Percentiles rank a stretch among this genome's conserved stretches.
phyloP scores from a whole-genome alignment of 1,284 basidiomycete species.

The Lignosus rhinocerotis region DNA sequence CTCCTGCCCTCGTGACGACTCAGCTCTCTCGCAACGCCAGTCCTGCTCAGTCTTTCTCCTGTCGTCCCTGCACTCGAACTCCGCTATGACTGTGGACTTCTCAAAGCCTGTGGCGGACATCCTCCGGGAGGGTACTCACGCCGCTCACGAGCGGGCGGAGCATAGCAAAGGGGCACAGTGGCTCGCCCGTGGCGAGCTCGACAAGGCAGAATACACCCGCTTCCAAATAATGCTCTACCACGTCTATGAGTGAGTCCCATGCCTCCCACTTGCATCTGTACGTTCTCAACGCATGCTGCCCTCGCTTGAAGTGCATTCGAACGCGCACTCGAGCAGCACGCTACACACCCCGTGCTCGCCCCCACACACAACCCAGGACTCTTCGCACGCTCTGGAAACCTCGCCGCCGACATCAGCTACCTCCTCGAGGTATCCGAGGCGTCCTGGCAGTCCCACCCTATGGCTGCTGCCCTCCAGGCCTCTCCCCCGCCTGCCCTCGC shows the following conservation, averaged over 20 bases:
- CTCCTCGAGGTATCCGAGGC: slow-evolving; percentile 57
- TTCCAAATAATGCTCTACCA: slow-evolving; percentile 80
- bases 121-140: slow-evolving; percentile 57
- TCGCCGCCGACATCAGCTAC: slow-evolving; percentile 69
- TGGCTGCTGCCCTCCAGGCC: slow-evolving; percentile 46
- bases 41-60: slow-evolving; percentile 18
- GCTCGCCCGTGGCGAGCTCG: slow-evolving; percentile 61
- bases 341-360: slow-evolving; percentile 60
- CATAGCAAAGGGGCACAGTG: slow-evolving; percentile 60
- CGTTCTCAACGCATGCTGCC: background rate
- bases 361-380: slow-evolving; percentile 74
- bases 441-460: slow-evolving; percentile 56
- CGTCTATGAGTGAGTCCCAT: slow-evolving; percentile 67
- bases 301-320: slow-evolving; percentile 53
- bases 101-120: slow-evolving; percentile 47
- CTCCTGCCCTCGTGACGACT: background rate
- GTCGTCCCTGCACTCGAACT: slow-evolving; percentile 31
- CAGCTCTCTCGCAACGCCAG: slow-evolving; percentile 11
- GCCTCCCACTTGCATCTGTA: background rate
- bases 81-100: slow-evolving; percentile 37
- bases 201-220: slow-evolving; percentile 65
- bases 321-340: slow-evolving; percentile 61
- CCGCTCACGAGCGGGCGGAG: slow-evolving; percentile 64
- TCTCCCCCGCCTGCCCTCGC: slow-evolving; percentile 51
- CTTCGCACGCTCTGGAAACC: slow-evolving; percentile 57